Percentiles rank a stretch among this genome's conserved stretches.
Conservation (phyloP, 192 early-diverging fungal genomes). For the Coemansia sp. region DNA sequence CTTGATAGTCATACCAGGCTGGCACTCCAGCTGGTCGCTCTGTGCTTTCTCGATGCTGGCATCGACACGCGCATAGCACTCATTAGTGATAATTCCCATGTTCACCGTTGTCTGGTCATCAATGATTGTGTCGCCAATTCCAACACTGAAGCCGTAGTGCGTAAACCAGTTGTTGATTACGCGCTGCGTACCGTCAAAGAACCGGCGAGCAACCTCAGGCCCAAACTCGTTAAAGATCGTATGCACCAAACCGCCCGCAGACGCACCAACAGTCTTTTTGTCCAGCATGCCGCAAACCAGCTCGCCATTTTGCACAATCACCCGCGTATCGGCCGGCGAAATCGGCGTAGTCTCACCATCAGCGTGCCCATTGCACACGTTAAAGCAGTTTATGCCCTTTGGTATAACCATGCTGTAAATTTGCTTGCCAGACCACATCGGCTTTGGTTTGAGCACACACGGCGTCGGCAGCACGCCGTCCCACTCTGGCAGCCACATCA, state of each 20-base stretch:
- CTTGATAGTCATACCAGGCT: slow-evolving; percentile 90
- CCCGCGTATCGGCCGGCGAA: slow-evolving; percentile 86
- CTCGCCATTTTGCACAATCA: slow-evolving; percentile 90
- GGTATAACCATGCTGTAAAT: slow-evolving; percentile 90
- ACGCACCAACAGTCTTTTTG: slow-evolving; percentile 90
- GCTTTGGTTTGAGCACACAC: slow-evolving; percentile 92
- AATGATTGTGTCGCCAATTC: slow-evolving; percentile 97
- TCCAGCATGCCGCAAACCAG: slow-evolving; percentile 91
- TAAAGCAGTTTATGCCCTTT: slow-evolving; percentile 87
- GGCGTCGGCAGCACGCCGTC: slow-evolving; percentile 91
- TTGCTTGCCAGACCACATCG: slow-evolving; percentile 99
- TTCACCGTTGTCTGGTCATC: slow-evolving; percentile 74
- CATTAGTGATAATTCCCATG: slow-evolving; percentile 75
- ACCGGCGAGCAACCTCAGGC: slow-evolving; percentile 77
- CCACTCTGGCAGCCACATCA: slow-evolving; percentile 96
- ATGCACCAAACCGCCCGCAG: slow-evolving; percentile 86
- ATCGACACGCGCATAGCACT: slow-evolving; percentile 75
- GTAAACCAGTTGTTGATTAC: slow-evolving; percentile 96
- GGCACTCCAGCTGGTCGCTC: slow-evolving; percentile 74
- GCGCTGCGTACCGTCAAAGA: slow-evolving; percentile 90
- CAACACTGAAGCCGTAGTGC: slow-evolving; percentile 94
- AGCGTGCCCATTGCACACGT: slow-evolving; percentile 74
- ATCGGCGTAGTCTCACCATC: slow-evolving; percentile 76
- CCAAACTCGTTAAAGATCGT: slow-evolving; percentile 94
- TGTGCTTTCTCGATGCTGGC: slow-evolving; percentile 82